A percentile compares a stretch with the other conserved stretches of the same genome.
phyloP scores from a whole-genome alignment of 2,329 filamentous ascomycete species.

The Coniosporium tulheliwenetii region DNA sequence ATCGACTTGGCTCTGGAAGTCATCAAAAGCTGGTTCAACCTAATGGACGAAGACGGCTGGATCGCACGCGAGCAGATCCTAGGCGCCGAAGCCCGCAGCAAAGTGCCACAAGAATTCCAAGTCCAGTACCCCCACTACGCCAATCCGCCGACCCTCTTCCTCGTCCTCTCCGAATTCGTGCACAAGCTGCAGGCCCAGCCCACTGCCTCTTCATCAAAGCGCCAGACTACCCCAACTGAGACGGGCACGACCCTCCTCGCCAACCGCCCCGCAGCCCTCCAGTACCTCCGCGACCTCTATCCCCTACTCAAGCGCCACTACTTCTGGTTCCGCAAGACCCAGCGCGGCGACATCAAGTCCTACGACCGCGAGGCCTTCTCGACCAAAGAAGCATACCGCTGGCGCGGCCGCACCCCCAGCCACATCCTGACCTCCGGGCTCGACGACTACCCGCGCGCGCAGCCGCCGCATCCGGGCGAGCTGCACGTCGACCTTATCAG shows the following conservation, averaged over 20 bases:
- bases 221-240: conserved; percentile 8
- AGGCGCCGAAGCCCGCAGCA: conserved; percentile 79
- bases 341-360: conserved; percentile 74
- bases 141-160: conserved; percentile 88
- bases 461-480: conserved; percentile 90
- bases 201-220: conserved; percentile 6
- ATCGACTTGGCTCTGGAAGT: conserved; percentile 77
- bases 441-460: conserved; percentile 88
- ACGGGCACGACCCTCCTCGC: conserved; percentile 42
- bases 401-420: conserved; percentile 74
- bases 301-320: conserved; percentile 81
- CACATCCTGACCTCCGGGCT: conserved; percentile 88
- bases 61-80: conserved; percentile 94
- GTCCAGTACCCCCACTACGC: conserved; percentile 94
- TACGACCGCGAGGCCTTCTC: conserved; percentile 86
- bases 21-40: conserved; percentile 85
- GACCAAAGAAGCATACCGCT: conserved; percentile 83
- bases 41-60: conserved; percentile 96
- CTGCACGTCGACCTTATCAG: conserved; percentile 87
- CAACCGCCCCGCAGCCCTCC: conserved; percentile 49
- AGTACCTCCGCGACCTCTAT: conserved; percentile 64
- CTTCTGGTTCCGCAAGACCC: conserved; percentile 87
- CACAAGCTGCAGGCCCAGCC: conserved; percentile 49
- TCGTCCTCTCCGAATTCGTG: conserved; percentile 72
- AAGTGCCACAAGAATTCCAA: conserved; percentile 86